These are phyloP conservation scores for Fraxinus sp. DNA, from an alignment of 305 asterid genomes.

Conservation along the genomic window DNA sequence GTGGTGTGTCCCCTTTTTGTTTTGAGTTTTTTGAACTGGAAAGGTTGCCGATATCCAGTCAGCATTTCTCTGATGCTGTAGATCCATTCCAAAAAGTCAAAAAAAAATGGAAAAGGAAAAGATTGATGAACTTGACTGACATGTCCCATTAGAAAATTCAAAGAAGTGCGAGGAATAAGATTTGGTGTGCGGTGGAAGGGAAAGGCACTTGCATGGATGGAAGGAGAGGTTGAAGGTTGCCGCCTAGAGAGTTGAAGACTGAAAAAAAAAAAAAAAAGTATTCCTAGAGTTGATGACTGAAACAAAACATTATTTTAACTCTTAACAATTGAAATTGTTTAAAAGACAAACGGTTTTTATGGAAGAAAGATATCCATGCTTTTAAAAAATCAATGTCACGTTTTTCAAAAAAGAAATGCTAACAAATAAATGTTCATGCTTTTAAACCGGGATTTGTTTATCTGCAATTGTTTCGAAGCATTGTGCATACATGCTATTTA, in stretches of 20 bases:
- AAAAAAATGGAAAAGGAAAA: not conserved
- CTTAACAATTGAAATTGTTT: not conserved
- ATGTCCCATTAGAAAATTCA: not conserved
- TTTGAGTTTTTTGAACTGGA: not conserved
- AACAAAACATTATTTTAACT: not conserved
- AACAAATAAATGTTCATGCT: not conserved
- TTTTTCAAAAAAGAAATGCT: not conserved
- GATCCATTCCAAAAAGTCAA: not conserved
- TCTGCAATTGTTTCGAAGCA: not conserved
- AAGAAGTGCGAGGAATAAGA: not conserved
- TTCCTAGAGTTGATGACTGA: no score
- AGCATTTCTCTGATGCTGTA: not conserved
- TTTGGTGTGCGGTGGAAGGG: not conserved
- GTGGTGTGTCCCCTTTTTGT: not conserved
- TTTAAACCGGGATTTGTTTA: not conserved
- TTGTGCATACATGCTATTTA: not conserved
- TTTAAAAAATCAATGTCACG: not conserved
- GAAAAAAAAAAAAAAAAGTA: not conserved
- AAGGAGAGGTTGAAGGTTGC: not conserved
- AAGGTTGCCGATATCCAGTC: not conserved
- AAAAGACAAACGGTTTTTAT: not conserved
- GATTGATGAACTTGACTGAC: not conserved
- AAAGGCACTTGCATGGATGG: not conserved
- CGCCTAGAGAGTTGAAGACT: not conserved
- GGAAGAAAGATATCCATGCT: not conserved